Conservation (phyloP, 2,329 filamentous ascomycete genomes). For the Penicillium sumatraense region DNA sequence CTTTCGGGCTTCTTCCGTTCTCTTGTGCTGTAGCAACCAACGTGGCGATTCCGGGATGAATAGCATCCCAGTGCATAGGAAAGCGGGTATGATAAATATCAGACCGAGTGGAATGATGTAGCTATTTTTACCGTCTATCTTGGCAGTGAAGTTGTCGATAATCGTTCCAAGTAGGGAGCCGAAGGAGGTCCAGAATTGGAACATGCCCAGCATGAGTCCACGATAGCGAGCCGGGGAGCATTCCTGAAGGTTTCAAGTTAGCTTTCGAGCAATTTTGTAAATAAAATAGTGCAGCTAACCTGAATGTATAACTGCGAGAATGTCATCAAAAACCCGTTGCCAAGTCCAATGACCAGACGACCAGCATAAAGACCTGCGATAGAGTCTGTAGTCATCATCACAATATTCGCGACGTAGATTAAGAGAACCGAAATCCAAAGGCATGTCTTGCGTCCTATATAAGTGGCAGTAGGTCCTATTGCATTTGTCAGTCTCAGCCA, state of each 20-base stretch:
- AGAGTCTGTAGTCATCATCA: slow-evolving; percentile 62
- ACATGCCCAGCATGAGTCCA: slow-evolving; percentile 53
- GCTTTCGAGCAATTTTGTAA: background rate
- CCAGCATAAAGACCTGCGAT: slow-evolving; percentile 61
- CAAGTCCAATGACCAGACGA: slow-evolving; percentile 59
- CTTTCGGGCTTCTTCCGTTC: slow-evolving; percentile 29
- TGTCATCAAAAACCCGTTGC: slow-evolving; percentile 64
- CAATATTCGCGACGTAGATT: slow-evolving; percentile 57
- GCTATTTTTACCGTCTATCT: slow-evolving; percentile 42
- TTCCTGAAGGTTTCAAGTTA: slow-evolving; percentile 37
- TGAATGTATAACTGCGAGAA: slow-evolving; percentile 58
- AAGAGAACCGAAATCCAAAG: slow-evolving; percentile 55
- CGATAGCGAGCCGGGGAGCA: slow-evolving; percentile 56
- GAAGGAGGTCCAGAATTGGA: slow-evolving; percentile 55
- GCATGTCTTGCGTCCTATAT: slow-evolving; percentile 50
- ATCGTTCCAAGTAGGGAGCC: slow-evolving; percentile 52
- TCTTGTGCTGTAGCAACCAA: slow-evolving; percentile 42
- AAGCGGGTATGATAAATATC: slow-evolving; percentile 52
- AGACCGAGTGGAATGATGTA: slow-evolving; percentile 56
- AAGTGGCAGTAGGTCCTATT: slow-evolving; percentile 41
- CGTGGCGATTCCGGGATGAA: slow-evolving; percentile 55
- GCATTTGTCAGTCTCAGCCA: background rate
- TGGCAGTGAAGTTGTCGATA: slow-evolving; percentile 49
- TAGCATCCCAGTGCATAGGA: slow-evolving; percentile 52
- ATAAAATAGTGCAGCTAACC: slow-evolving; percentile 22